Conservation (phyloP, 495 filamentous ascomycete species). For the Podospora pseudopauciseta region DNA sequence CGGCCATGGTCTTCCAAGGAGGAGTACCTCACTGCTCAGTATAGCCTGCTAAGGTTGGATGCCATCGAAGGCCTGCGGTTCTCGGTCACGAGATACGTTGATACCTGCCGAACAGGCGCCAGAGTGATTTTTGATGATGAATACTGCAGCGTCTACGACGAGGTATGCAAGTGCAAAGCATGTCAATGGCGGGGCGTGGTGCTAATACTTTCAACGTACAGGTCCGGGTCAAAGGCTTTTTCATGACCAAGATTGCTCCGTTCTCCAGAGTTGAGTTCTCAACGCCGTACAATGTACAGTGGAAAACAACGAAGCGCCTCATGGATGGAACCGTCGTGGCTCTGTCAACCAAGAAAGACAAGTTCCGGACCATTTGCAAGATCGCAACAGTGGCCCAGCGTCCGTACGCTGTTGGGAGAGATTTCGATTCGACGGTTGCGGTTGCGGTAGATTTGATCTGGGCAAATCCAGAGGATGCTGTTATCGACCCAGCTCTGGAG, state of each 20-base stretch:
- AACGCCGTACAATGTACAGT: constrained; percentile 65
- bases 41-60: constrained; percentile 65
- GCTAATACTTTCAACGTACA: constrained; percentile 28
- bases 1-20: constrained; percentile 44
- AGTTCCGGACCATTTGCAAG: constrained; percentile 62
- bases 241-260: constrained; percentile 59
- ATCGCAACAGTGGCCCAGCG: constrained; percentile 72
- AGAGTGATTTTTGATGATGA: constrained; percentile 54
- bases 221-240: constrained; percentile 64
- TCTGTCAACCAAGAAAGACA: constrained; percentile 60
- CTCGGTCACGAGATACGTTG: constrained; percentile 43
- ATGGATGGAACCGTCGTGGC: constrained; percentile 67
- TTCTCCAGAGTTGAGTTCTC: constrained; percentile 70
- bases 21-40: constrained; percentile 59
- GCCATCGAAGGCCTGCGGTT: constrained; percentile 55
- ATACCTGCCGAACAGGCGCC: constrained; percentile 37
- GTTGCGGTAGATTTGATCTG: constrained; percentile 67
- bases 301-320: constrained; percentile 72
- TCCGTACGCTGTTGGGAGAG: constrained; percentile 53
- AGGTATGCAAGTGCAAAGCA: constrained; percentile 44
- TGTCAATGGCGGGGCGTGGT: neutral
- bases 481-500: constrained; percentile 65
- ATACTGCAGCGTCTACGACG: constrained; percentile 66
- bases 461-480: constrained; percentile 52
- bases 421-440: constrained; percentile 58